A percentile compares a stretch with the other conserved stretches of the same genome.
Conservation (phyloP, 2,329 filamentous ascomycete species). For the Hymenoscyphus occultus region DNA sequence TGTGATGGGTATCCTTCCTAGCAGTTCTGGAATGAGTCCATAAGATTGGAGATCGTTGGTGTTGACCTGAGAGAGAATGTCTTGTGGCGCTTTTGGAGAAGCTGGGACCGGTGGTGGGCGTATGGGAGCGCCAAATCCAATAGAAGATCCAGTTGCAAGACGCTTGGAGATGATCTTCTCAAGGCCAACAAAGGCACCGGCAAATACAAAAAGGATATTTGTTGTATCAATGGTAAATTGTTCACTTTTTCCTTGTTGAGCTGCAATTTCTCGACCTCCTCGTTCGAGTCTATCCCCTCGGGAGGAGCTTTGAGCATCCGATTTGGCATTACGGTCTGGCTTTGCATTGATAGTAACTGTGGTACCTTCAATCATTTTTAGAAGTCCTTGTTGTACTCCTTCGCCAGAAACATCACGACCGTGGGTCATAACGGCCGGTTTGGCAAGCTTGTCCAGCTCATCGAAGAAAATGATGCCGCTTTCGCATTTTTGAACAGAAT, state of each 20-base stretch:
- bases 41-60: constrained; percentile 77
- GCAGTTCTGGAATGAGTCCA: constrained; percentile 91
- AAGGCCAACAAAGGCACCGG: constrained; percentile 89
- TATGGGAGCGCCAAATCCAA: constrained; percentile 87
- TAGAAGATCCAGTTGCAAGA: constrained; percentile 76
- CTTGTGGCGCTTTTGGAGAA: constrained; percentile 40
- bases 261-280: constrained; percentile 18
- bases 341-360: constrained; percentile 92
- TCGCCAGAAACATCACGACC: constrained; percentile 94
- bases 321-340: constrained; percentile 48
- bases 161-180: constrained; percentile 84
- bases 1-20: constrained; percentile 90
- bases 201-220: constrained; percentile 96
- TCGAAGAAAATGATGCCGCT: constrained; percentile 93
- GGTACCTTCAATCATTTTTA: constrained; percentile 95
- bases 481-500: constrained; percentile 80
- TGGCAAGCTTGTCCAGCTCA: constrained; percentile 96
- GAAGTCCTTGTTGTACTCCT: constrained; percentile 89
- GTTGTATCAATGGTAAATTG: constrained; percentile 82
- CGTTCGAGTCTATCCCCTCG: constrained; percentile 32
- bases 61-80: constrained; percentile 65
- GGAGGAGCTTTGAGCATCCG: constrained; percentile 14
- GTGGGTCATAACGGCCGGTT: constrained; percentile 69
- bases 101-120: constrained; percentile 50
- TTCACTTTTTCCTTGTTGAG: constrained; percentile 30